phyloP scores from a whole-genome alignment of 345 rosid genomes.

The Camelina sativa region DNA sequence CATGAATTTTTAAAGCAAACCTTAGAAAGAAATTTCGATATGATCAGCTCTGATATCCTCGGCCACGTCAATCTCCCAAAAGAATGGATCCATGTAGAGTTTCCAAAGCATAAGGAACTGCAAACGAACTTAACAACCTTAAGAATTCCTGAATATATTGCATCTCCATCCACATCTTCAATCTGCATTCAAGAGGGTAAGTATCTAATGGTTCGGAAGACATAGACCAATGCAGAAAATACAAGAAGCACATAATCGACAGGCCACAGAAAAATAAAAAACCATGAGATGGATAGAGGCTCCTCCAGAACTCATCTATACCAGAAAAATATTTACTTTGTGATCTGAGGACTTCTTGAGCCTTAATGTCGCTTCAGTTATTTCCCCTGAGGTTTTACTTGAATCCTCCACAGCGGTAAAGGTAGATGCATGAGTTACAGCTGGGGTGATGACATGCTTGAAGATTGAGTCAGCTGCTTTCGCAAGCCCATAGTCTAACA shows the following conservation, averaged over 20 bases:
- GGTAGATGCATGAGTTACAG: slow-evolving; percentile 63
- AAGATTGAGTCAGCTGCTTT: slow-evolving; percentile 87
- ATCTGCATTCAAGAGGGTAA: slow-evolving; percentile 48
- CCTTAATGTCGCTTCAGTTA: slow-evolving; percentile 59
- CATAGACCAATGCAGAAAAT: background rate
- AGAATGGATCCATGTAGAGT: slow-evolving; percentile 71
- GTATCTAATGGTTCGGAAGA: slow-evolving; percentile 1
- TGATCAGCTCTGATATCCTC: slow-evolving; percentile 83
- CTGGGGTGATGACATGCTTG: slow-evolving; percentile 78
- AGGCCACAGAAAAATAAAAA: slow-evolving; percentile 21
- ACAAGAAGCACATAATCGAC: slow-evolving; percentile 19
- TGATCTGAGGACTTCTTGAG: slow-evolving; percentile 51
- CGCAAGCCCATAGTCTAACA: slow-evolving; percentile 86
- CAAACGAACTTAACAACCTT: slow-evolving; percentile 68
- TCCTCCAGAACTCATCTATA: background rate
- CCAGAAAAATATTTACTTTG: slow-evolving; percentile 52
- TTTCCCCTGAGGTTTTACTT: slow-evolving; percentile 51
- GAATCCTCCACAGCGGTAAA: slow-evolving; percentile 58
- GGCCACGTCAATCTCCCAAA: slow-evolving; percentile 97
- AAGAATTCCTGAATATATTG: slow-evolving; percentile 62
- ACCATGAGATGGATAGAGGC: slow-evolving; percentile 9
- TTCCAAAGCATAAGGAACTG: slow-evolving; percentile 72
- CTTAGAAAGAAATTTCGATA: slow-evolving; percentile 90
- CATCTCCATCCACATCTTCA: slow-evolving; percentile 60
- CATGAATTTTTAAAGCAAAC: slow-evolving; percentile 47